Evolutionary conservation across 1,139 yeast species (phyloP).

Genomic region (Debaryomyces singareniensis): DNA sequence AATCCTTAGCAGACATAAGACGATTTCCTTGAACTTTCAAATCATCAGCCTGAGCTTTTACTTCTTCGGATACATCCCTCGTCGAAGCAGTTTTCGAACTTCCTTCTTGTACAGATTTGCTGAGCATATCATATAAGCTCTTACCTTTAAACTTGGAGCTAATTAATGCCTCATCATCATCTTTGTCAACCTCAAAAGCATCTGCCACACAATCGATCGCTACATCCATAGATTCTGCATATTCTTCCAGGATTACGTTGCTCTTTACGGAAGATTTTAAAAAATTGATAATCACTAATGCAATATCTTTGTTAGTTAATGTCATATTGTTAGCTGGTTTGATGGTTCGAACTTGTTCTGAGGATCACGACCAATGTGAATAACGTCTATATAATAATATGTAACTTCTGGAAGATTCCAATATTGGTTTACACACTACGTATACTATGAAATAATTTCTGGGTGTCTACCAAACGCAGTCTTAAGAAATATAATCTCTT

Average conservation of each 20-base stretch:
- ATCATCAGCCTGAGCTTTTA: slow-evolving; percentile 71
- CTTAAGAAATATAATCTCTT: neutral
- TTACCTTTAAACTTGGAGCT: slow-evolving; percentile 41
- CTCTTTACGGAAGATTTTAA: slow-evolving; percentile 54
- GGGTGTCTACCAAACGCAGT: neutral
- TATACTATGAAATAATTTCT: neutral
- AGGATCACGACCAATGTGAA: too few species aligned
- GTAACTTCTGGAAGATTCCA: slow-evolving; percentile 8
- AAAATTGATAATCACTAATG: slow-evolving; percentile 69
- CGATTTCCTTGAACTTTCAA: slow-evolving; percentile 85
- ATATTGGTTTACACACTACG: slow-evolving; percentile 1
- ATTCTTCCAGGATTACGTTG: slow-evolving; percentile 70
- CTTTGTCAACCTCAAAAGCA: slow-evolving; percentile 67
- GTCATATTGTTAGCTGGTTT: too few species aligned
- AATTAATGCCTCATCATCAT: slow-evolving; percentile 29
- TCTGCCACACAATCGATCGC: slow-evolving; percentile 91
- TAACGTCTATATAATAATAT: too few species aligned
- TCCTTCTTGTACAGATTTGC: slow-evolving; percentile 17
- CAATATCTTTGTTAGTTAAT: slow-evolving; percentile 56
- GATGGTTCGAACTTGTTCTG: too few species aligned
- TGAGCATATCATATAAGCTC: slow-evolving; percentile 35
- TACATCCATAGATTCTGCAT: slow-evolving; percentile 86
- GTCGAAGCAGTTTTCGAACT: slow-evolving; percentile 13
- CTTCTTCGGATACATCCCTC: slow-evolving; percentile 45
- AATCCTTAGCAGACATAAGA: slow-evolving; percentile 79